Evolutionary conservation across 1,284 basidiomycete genomes (phyloP).

Genomic region (Fomes fomentarius): DNA sequence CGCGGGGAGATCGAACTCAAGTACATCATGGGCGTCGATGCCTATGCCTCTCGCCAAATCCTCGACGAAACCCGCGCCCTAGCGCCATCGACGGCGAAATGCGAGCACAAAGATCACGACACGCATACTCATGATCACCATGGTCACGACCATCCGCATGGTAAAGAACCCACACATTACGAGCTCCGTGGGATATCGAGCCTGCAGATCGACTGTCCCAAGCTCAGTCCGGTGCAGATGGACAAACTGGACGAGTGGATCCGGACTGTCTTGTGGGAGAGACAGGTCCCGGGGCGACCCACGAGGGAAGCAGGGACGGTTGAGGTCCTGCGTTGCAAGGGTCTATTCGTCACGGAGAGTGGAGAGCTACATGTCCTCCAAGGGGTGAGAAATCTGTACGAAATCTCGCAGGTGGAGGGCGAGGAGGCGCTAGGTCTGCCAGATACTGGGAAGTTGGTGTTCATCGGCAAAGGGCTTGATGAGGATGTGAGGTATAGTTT

Average conservation of each 20-base stretch:
- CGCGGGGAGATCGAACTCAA: constrained; percentile 72
- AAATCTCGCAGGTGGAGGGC: constrained; percentile 57
- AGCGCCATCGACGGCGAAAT: background rate
- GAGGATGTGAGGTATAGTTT: constrained; percentile 56
- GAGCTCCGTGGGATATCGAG: constrained; percentile 75
- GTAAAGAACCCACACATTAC: constrained; percentile 49
- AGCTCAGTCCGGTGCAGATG: constrained; percentile 49
- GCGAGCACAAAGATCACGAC: too few relatives aligned
- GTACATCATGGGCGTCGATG: constrained; percentile 78
- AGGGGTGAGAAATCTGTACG: constrained; percentile 87
- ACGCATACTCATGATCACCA: constrained; percentile 40
- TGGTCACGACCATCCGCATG: constrained; percentile 34
- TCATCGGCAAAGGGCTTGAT: constrained; percentile 83
- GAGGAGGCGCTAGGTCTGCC: constrained; percentile 48
- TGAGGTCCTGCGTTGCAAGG: constrained; percentile 84
- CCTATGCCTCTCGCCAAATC: constrained; percentile 55
- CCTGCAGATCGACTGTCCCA: constrained; percentile 67
- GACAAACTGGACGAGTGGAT: constrained; percentile 76
- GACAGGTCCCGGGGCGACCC: constrained; percentile 40
- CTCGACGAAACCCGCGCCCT: constrained; percentile 19
- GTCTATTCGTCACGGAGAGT: constrained; percentile 58
- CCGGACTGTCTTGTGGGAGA: constrained; percentile 80
- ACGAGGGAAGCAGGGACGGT: constrained; percentile 35
- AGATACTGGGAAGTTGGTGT: constrained; percentile 76
- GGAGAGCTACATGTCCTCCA: constrained; percentile 77